Conservation (phyloP, 2,329 filamentous ascomycete genomes). For the Pyrenophora teres region DNA sequence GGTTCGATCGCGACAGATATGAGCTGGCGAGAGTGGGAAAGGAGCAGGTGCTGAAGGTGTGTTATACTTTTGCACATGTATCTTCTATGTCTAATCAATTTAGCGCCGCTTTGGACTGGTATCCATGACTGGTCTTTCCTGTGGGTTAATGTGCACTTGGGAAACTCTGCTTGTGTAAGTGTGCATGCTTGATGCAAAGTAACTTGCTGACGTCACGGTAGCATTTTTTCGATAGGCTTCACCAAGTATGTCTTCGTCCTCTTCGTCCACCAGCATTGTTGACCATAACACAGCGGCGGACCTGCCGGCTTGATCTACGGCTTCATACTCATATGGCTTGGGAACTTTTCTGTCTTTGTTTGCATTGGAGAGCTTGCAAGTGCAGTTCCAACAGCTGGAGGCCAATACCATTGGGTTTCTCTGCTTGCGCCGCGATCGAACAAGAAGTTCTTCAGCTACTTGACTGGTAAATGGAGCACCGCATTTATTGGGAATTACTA, state of each 20-base stretch:
- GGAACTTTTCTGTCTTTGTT: conserved; percentile 45
- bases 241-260: conserved; percentile 34
- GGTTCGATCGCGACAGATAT: conserved; percentile 41
- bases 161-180: conserved; percentile 46
- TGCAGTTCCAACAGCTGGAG: conserved; percentile 46
- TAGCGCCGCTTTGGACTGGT: conserved; percentile 46
- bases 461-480: conserved; percentile 38
- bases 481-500: background rate
- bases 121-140: conserved; percentile 45
- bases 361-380: conserved; percentile 47
- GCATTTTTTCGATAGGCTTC: conserved; percentile 44
- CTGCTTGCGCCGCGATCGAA: conserved; percentile 50
- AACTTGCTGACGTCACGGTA: conserved; percentile 12
- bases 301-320: conserved; percentile 46
- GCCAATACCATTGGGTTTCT: conserved; percentile 50
- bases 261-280: background rate
- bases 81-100: conserved; percentile 8
- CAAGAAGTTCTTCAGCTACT: conserved; percentile 53
- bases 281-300: conserved; percentile 35
- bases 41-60: conserved; percentile 44
- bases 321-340: conserved; percentile 45
- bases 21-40: conserved; percentile 45
- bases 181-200: background rate
- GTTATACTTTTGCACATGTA: background rate
- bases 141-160: conserved; percentile 47